A percentile compares a stretch with the other conserved stretches of the same genome.
Evolutionary conservation across 345 rosid genomes (phyloP).

Genomic region (Hibiscus trionum): DNA sequence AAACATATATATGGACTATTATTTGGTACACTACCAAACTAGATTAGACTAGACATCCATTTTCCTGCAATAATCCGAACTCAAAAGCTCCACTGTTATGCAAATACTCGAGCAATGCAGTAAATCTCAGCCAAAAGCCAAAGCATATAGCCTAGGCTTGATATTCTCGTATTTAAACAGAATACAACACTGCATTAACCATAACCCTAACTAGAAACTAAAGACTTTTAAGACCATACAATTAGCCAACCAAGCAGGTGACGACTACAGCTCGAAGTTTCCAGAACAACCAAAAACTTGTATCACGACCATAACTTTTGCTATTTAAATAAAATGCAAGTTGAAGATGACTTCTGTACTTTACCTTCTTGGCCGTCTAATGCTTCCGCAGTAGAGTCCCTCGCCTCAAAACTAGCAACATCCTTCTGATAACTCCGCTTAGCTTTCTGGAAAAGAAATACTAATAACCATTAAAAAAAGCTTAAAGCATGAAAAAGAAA

Average conservation of each 20-base stretch:
- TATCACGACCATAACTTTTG: neutral
- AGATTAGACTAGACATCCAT: neutral
- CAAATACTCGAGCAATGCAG: neutral
- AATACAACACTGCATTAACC: neutral
- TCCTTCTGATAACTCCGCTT: slow-evolving; percentile 92
- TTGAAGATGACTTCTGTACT: slow-evolving; percentile 13
- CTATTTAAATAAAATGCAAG: neutral
- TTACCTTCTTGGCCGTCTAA: slow-evolving; percentile 51
- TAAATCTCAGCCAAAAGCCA: neutral
- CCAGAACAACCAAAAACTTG: neutral
- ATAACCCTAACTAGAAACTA: neutral
- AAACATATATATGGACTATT: too few relatives aligned
- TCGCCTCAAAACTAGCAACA: slow-evolving; percentile 50
- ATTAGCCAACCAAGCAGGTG: neutral
- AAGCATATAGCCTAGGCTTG: neutral
- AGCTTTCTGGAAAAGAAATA: slow-evolving; percentile 60
- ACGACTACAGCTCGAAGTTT: neutral
- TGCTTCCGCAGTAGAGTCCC: slow-evolving; percentile 37
- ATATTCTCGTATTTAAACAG: neutral
- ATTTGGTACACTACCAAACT: too few relatives aligned
- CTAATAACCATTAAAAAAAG: slow-evolving; percentile 4
- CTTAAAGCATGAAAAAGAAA: neutral
- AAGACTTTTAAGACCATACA: neutral
- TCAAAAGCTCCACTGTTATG: neutral
- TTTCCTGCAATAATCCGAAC: neutral